Percentiles rank a stretch among this genome's conserved stretches.
These are phyloP conservation scores for Populus hybrid DNA, from an alignment of 441 rosid genomes.

Conservation along the genomic window DNA sequence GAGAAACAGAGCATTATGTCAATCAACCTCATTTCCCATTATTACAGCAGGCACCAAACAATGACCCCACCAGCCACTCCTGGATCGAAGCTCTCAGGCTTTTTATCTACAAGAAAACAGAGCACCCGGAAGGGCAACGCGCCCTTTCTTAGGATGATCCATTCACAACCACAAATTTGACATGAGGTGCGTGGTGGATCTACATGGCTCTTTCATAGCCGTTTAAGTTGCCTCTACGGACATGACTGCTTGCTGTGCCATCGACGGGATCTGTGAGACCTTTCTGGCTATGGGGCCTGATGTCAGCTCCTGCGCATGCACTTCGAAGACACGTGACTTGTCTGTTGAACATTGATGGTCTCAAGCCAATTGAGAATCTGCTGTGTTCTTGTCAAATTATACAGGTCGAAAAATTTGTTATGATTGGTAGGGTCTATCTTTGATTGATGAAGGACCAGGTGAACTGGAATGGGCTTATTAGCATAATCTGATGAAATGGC, in stretches of 20 bases:
- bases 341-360: not conserved
- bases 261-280: not conserved
- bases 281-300: not conserved
- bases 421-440: not conserved
- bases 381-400: not conserved
- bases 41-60: not conserved
- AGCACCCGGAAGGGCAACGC: not conserved
- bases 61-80: not conserved
- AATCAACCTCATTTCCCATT: not conserved
- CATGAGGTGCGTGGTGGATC: slow-evolving; percentile 24
- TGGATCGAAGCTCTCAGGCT: not conserved
- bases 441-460: not conserved
- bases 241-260: not conserved
- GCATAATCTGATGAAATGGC: not conserved
- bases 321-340: not conserved
- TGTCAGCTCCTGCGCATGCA: not conserved
- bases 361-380: not conserved
- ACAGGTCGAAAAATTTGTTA: not conserved
- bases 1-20: not conserved
- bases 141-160: slow-evolving; percentile 10
- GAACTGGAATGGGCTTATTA: not conserved
- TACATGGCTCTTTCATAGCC: slow-evolving; percentile 25
- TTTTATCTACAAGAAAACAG: not conserved
- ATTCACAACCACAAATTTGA: slow-evolving; percentile 41
- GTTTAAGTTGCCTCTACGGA: not conserved